Evolutionary conservation across 192 early-diverging fungal genomes (phyloP), one percentile per base, ranked within the genome.

Genomic region (Linnemannia elongata): DNA sequence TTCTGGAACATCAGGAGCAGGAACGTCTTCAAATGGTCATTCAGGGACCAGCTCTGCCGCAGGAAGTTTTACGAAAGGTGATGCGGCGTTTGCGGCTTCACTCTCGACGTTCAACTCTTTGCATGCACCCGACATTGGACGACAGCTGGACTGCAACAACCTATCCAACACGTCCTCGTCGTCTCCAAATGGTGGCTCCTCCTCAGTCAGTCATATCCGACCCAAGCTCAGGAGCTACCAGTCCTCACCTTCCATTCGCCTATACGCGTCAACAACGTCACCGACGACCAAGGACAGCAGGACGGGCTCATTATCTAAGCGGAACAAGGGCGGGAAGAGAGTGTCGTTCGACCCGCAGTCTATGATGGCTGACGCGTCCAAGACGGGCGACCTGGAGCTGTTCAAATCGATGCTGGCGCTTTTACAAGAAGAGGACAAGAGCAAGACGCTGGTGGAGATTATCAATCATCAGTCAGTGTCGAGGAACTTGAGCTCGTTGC

Each of bases 221-320:
- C 85, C 85, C 7, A 81, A 74, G 42, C 54, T 87, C 41, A 71
- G 85, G 38, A 87, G 85, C 54, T 87, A 87, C 68, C 85, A 81
- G n/a, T 87, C 85, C 2, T 87, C 85, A n/a, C 85, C 85, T 4
- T 87, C 85, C 10, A 87, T 87, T 33, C 71, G 85, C 42, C 75
- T 75, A 5, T 74, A 57, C 39, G 47, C 52, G 13, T 72, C 72
- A 47, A 49, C 63, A 45, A 41, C 49, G 0, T 66, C 60, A 24
- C 60, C 33, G 3, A 35, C 39, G 18, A 60, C 44, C n/a, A 73
- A 57, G 49, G 75, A 80, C 17, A 35, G 49, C 1, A 69, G 36
- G 33, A 57, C 70, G 6, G 22, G n/a, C 1, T 47, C 76, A 47
- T 20, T 44, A 72, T 30, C 75, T 15, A 87, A 72, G 44, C 54